Base-by-base conservation (phyloP, 176 grass and related monocot genomes). In the Paspalum notatum region DNA sequence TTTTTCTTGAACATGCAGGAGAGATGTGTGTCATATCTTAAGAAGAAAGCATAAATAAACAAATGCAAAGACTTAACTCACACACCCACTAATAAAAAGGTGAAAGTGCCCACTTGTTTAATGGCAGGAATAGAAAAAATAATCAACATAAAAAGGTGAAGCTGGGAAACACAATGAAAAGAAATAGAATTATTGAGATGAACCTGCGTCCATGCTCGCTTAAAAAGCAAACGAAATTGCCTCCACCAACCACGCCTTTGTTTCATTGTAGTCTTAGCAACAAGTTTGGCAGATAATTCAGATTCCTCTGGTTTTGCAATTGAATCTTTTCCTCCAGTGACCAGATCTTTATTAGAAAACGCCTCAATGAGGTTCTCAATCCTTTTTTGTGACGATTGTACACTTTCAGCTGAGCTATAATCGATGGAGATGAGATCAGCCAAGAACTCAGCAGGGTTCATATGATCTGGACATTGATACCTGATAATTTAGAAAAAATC, bases 141-240 rank as follows among this genome's bases (percentile, higher is more conserved):
- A 61, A 61, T 22, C 0, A 52, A 18, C 26, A 4, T 43, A 60
- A 72, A 87, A 13, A 14, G 16, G 46, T 68, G 44, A 79, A 80
- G 26, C 25, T 78, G 37, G 21, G 48, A 73, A 46, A 20, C 32
- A 14, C 10, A 25, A 71, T 80, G 12, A 71, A 84, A 20, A 55
- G 48, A 54, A n/a, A 43, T 6, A 46, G 7, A 18, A 73, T 81
- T 47, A 78, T 37, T 68, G 51, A 80, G 65, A 78, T 49, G 56
- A 89, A 99, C 92, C 92, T 99, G 96, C 90, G 95, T 91, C 96
- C 90, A 99, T 81, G 96, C 96, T 76, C 90, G 85, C 78, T 99
- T 99, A 85, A 99, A 89, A 66, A 99, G 86, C 62, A 99, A 86
- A 73, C 68, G 46, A 16, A 99, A 99, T 66, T 93, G 90, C 63